Conservation (phyloP, 2,329 filamentous ascomycete genomes). For the Fonsecaea nubica region DNA sequence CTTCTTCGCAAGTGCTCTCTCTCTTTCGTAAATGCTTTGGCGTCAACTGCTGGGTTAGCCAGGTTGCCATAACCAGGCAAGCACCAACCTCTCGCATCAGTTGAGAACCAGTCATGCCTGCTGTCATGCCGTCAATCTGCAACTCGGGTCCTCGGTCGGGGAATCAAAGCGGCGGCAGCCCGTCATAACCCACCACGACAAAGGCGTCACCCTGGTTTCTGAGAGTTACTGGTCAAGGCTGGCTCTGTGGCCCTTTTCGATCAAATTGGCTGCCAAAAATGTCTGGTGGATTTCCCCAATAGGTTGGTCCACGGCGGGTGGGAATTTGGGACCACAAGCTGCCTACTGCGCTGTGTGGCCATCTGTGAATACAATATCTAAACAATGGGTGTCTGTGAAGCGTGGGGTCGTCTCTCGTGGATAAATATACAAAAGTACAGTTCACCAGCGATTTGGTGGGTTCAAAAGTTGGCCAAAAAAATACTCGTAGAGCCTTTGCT, state of each 20-base stretch:
- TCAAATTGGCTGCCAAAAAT: neutral
- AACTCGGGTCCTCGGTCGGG: neutral
- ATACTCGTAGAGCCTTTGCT: neutral
- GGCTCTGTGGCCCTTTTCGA: no score
- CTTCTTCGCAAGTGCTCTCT: neutral
- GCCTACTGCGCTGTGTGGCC: neutral
- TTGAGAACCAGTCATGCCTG: neutral
- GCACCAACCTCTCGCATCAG: neutral
- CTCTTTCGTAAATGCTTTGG: constrained; percentile 3
- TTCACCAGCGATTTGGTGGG: constrained; percentile 20
- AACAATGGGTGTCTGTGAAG: constrained; percentile 9
- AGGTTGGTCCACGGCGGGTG: neutral
- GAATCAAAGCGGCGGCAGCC: neutral
- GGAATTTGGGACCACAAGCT: neutral
- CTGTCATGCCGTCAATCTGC: neutral
- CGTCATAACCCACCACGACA: neutral
- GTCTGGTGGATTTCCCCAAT: neutral
- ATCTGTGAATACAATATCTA: constrained; percentile 13
- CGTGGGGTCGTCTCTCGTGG: constrained; percentile 22
- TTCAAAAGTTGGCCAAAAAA: constrained; percentile 4
- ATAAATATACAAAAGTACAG: constrained; percentile 32
- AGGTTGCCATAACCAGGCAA: no score
- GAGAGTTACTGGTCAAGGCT: neutral
- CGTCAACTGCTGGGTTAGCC: neutral
- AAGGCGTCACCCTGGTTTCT: neutral